These are phyloP conservation scores for Acacia melanoxylon DNA, from an alignment of 306 rosid genomes.

Conservation along the genomic window DNA sequence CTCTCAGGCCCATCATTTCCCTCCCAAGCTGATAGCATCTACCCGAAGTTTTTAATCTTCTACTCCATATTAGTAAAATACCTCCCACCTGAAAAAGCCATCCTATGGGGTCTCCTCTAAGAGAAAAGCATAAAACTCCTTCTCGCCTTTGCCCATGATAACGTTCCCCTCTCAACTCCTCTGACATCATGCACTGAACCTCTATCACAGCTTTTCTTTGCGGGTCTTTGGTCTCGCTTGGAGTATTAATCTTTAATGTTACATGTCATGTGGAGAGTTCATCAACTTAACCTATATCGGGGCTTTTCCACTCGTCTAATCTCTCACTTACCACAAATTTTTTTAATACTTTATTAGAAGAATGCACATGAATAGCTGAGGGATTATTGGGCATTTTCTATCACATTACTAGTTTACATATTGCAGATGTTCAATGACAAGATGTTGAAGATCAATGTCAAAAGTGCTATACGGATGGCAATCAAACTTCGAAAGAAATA, in stretches of 20 bases:
- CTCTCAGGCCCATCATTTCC: not conserved
- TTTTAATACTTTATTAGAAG: not conserved
- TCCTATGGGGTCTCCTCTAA: not conserved
- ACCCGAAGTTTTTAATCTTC: not conserved
- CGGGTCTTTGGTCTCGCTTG: not conserved
- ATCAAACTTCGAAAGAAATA: conserved; percentile 88
- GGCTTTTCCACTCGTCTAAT: not conserved
- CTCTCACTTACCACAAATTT: not conserved
- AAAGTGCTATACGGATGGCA: conserved; percentile 70
- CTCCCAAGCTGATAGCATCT: not conserved
- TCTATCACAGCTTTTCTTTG: not conserved
- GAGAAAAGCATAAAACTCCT: not conserved
- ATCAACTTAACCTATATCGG: not conserved
- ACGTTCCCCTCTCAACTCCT: not conserved
- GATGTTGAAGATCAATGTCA: conserved; percentile 73
- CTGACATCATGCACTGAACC: not conserved
- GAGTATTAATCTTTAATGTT: not conserved
- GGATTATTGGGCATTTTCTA: conserved; percentile 23
- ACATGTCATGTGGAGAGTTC: not conserved
- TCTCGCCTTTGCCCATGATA: not conserved
- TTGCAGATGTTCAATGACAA: conserved; percentile 89
- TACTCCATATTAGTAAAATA: not conserved
- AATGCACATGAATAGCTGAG: not conserved
- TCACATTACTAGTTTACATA: conserved; percentile 21
- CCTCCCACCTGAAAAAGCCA: not conserved